Evolutionary conservation across 352 stramenopile genomes (phyloP).

Genomic region (Phytophthora crassamura): DNA sequence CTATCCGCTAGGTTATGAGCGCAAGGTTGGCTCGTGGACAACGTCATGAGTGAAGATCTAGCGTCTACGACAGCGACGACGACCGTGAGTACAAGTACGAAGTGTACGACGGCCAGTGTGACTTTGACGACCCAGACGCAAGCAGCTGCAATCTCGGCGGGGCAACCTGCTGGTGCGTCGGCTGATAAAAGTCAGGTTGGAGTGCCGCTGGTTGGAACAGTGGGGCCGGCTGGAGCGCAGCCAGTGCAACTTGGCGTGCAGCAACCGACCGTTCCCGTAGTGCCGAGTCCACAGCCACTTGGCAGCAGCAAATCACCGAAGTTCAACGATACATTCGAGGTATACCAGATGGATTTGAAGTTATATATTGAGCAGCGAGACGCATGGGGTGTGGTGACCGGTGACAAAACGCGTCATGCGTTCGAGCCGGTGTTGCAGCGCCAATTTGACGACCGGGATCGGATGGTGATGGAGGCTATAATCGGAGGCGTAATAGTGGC

Average conservation of each 20-base stretch:
- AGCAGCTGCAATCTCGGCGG: no score
- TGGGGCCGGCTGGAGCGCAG: background rate
- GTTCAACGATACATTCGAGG: conserved; percentile 11
- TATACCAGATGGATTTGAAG: conserved; percentile 3
- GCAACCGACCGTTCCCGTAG: background rate
- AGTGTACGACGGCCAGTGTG: no score
- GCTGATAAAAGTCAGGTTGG: background rate
- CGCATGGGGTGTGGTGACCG: conserved; percentile 1
- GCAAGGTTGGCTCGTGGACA: conserved; percentile 2
- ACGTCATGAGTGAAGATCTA: background rate
- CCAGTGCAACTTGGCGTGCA: background rate
- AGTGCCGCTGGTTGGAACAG: background rate
- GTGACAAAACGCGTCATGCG: background rate
- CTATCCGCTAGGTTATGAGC: no score
- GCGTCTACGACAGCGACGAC: background rate
- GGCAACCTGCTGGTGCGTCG: no score
- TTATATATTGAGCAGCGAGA: conserved; percentile 10
- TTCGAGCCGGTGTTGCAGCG: background rate
- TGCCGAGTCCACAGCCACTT: background rate
- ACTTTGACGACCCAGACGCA: no score
- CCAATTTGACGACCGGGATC: conserved; percentile 1
- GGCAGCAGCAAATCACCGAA: conserved; percentile 7
- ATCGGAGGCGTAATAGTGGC: background rate
- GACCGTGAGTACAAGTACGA: background rate
- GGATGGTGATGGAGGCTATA: conserved; percentile 6